These are phyloP conservation scores for Rosa rugosa DNA, from an alignment of 306 rosid species.

Conservation along the genomic window DNA sequence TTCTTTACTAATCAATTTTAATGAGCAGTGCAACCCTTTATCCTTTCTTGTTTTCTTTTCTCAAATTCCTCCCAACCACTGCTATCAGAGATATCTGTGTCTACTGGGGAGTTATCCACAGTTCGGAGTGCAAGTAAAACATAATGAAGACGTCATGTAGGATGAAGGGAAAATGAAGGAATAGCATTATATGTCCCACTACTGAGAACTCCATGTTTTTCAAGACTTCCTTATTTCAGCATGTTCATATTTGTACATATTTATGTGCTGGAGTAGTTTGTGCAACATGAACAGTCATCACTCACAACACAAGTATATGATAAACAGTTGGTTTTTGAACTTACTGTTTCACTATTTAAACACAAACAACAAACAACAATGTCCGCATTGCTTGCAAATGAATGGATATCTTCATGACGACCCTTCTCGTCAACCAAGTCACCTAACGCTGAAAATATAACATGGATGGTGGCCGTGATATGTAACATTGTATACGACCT, in stretches of 20 bases:
- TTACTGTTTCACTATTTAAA: conserved; percentile 72
- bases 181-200: not conserved
- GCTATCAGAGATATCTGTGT: not conserved
- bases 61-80: not conserved
- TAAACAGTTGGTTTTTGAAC: conserved; percentile 14
- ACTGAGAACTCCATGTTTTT: not conserved
- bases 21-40: not conserved
- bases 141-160: not conserved
- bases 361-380: conserved; percentile 78
- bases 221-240: not conserved
- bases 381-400: conserved; percentile 78
- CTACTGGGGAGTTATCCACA: too few relatives aligned
- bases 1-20: not conserved
- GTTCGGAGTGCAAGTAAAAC: not conserved
- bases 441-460: conserved; percentile 21
- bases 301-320: not conserved
- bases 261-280: not conserved
- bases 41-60: not conserved
- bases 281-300: conserved; percentile 14
- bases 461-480: not conserved
- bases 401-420: conserved; percentile 59
- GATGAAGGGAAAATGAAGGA: not conserved
- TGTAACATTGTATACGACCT: conserved; percentile 9
- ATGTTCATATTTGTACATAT: not conserved
- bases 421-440: conserved; percentile 78